Conservation (phyloP, 768 basidiomycete species). For the Suillus americanus region DNA sequence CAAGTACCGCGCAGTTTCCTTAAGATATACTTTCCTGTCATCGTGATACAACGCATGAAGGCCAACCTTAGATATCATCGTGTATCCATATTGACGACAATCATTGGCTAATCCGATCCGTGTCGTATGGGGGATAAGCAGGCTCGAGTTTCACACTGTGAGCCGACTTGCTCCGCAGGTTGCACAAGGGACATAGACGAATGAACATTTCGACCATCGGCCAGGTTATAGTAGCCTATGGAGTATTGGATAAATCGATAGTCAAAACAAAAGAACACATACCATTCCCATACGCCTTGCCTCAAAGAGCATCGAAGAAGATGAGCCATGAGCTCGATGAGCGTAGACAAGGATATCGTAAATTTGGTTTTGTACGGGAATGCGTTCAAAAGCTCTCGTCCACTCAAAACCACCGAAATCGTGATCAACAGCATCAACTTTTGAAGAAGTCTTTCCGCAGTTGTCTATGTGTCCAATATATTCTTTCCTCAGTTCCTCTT, state of each 20-base stretch:
- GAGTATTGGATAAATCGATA: constrained; percentile 9
- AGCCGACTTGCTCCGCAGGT: constrained; percentile 38
- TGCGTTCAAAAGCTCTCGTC: constrained; percentile 50
- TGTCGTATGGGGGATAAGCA: constrained; percentile 14
- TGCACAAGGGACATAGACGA: constrained; percentile 58
- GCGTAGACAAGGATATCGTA: constrained; percentile 70
- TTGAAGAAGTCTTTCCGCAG: constrained; percentile 9
- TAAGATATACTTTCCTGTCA: background rate
- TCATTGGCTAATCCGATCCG: constrained; percentile 9
- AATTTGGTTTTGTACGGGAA: constrained; percentile 66
- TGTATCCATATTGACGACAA: background rate
- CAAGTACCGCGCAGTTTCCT: background rate
- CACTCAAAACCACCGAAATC: constrained; percentile 32
- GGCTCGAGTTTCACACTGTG: constrained; percentile 23
- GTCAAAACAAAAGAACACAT: constrained; percentile 25
- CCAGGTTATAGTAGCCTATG: constrained; percentile 68
- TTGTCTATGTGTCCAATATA: constrained; percentile 42
- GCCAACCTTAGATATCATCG: background rate
- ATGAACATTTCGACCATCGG: constrained; percentile 72
- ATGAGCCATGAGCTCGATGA: constrained; percentile 57
- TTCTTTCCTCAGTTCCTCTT: constrained; percentile 48
- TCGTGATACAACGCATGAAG: constrained; percentile 1
- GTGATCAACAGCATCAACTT: constrained; percentile 18
- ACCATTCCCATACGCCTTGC: constrained; percentile 60
- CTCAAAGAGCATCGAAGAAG: constrained; percentile 55